Base-by-base conservation (phyloP, 139 green algal species). In the Dunaliella primolecta region DNA sequence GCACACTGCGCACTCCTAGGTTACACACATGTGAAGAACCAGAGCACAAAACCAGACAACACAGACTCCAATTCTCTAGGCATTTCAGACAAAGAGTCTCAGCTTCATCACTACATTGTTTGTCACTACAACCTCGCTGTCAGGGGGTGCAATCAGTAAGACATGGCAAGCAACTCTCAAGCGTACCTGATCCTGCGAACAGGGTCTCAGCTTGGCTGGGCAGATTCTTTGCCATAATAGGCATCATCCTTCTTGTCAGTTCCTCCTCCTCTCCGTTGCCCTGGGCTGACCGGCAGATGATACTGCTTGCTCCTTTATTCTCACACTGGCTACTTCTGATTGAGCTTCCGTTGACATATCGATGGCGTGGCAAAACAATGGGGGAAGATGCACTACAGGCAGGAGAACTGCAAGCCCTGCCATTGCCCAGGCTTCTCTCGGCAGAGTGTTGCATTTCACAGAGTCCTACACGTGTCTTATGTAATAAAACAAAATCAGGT, bases 141-240 rank as follows among this genome's bases (percentile, higher is more conserved):
- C 15, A 15, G 7, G 46, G 7, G 7, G 46, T 7, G 7, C 46
- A 64, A 64, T 7, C 46, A 64, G 46, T 25, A 7, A 64, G 7
- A 64, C 46, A 64, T 64, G 7, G 46, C 15, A 64, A 25, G 46
- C 15, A 64, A 64, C 7, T 7, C 7, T 64, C 46, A 64, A 7
- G 15, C 46, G 7, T 15, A 64, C 46, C 85, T 55, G 80, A 82
- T 1, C 76, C 37, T 55, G 79, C 86, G 27, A 91, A 90, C 0
- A 94, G 77, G 1, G 80, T 86, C 33, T 94, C 87, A 20, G 89
- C 91, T 38, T 94, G 91, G 56, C 86, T 91, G 23, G 91, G 91
- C 25, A 93, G 72, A 57, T 78, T 87, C 46, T 64, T 64, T 7
- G 46, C 7, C 46, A 64, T 15, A 25, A 64, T 64, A 15, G 7